Percentiles rank a stretch among this genome's conserved stretches.
These are phyloP conservation scores for Westerdykella aurantiaca DNA, from an alignment of 2,329 filamentous ascomycete genomes.

Conservation along the genomic window DNA sequence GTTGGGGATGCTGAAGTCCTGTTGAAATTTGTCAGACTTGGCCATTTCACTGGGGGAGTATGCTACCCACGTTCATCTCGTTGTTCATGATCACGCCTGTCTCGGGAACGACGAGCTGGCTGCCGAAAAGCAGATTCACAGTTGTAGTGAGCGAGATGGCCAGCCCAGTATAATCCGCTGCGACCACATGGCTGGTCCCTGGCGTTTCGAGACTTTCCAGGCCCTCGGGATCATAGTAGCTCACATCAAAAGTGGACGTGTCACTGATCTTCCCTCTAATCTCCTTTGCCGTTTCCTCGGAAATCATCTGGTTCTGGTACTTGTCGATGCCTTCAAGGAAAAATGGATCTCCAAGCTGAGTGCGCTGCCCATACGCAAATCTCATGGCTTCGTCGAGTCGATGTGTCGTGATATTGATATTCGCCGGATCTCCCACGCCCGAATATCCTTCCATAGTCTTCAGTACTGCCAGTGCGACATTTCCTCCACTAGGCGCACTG, in stretches of 20 bases:
- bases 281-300: slow-evolving; percentile 51
- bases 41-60: neutral
- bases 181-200: slow-evolving; percentile 68
- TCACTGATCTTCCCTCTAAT: slow-evolving; percentile 67
- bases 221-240: slow-evolving; percentile 65
- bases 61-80: slow-evolving; percentile 36
- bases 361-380: slow-evolving; percentile 74
- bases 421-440: slow-evolving; percentile 53
- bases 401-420: slow-evolving; percentile 66
- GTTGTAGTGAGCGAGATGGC: slow-evolving; percentile 80
- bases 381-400: slow-evolving; percentile 81
- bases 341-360: slow-evolving; percentile 74
- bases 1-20: slow-evolving; percentile 78
- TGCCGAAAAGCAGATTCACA: slow-evolving; percentile 81
- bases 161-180: slow-evolving; percentile 67
- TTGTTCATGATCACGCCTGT: slow-evolving; percentile 72
- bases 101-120: slow-evolving; percentile 68
- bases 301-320: slow-evolving; percentile 64
- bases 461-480: slow-evolving; percentile 66
- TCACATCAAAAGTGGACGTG: slow-evolving; percentile 61
- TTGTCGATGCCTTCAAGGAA: slow-evolving; percentile 60
- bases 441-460: slow-evolving; percentile 79
- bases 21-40: neutral
- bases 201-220: slow-evolving; percentile 64
- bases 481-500: slow-evolving; percentile 71